Base-by-base conservation (phyloP, 2,329 filamentous ascomycete species). In the Diaporthe velutina region DNA sequence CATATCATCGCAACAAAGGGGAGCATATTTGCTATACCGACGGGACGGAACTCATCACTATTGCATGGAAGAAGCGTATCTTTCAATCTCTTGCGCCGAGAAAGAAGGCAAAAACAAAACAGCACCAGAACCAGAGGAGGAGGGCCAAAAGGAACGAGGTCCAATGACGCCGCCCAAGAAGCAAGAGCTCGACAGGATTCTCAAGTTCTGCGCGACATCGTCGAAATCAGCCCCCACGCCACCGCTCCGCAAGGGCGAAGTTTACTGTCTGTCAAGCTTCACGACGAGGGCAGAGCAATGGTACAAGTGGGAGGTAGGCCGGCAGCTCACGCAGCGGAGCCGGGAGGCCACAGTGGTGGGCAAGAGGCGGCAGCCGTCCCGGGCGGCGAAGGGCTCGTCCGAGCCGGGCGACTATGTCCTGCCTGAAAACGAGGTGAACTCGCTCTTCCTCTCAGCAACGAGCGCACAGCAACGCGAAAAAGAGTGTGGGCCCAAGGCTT, bases 201-300 rank as follows among this genome's bases (percentile, higher is more conserved):
- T 50, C 7, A 54, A 45, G 19, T 64, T 72, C 48, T 72, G 57
- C 35, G 35, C 48, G n/a, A 45, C 57, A 19, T 7, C 70, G 17
- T 33, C 70, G 5, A 64, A 22, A 25, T 45, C 45, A 45, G 57
- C 58, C 3, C 70, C 70, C 8, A 64, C 64, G 17, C 71, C 50
- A 19, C 52, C 71, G 2, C 40, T 73, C 25, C 42, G 60, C 7
- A 60, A 22, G 12, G 61, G 64, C 1, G 71, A 73, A 1, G 38
- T 73, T 25, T 73, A 73, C 52, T 73, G 71, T 64, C 71, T 73
- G n/a, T 58, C 61, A n/a, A 61, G 54, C 42, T 73, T 73, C 64
- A 15, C 40, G 1, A 3, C 54, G 30, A 55, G 71, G 61, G 64
- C 64, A 13, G 61, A 57, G 42, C 61, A 70, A 25, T 73, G 61